Evolutionary conservation across 2,329 filamentous ascomycete species (phyloP), one percentile per base, ranked within the genome.

Genomic region (Aspergillus sp.): DNA sequence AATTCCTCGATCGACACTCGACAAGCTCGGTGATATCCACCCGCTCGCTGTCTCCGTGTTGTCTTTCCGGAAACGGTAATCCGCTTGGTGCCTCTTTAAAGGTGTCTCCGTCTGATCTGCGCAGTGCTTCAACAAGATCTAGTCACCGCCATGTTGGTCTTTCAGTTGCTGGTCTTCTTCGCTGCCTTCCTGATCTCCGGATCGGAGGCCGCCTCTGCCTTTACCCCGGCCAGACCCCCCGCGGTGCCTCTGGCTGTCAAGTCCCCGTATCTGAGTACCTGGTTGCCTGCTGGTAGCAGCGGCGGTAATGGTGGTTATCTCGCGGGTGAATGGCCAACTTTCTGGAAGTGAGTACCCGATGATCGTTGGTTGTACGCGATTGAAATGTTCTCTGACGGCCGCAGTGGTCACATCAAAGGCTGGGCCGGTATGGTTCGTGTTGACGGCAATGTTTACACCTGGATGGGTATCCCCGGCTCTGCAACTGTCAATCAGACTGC

Each of bases 231-330:
- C 32, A 78, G 85, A 5, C 86, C 87, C 40, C 87, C 87, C 14
- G 80, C 87, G 1, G 77, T 88, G 23, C 88, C 89, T 11, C 71
- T 93, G 31, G 88, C 88, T 41, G 88, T 92, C 42, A 85, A 83
- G 56, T 87, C 85, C 9, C 89, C 89, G 0, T 93, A 92, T 60
- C 71, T 92, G 14, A 90, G 83, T 65, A 82, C 84, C 13, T 90
- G 87, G 86, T 76, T 87, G 40, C 72, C 81, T 52, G 84, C 80
- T 9, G 85, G 85, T 1, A 81, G 75, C 23, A 78, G 84, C 65
- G 82, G 80, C 19, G 81, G 82, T 9, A 83, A 86, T 63, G 84
- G 85, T 31, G 86, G 86, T 1, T 81, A 87, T 54, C 77, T 91
- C 25, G 81, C 87, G 0, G 87, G 87, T 2, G 71, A 84, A 64